A percentile compares a stretch with the other conserved stretches of the same genome.
Conservation (phyloP, 2,329 filamentous ascomycete species). For the Elsinoe arachidis region DNA sequence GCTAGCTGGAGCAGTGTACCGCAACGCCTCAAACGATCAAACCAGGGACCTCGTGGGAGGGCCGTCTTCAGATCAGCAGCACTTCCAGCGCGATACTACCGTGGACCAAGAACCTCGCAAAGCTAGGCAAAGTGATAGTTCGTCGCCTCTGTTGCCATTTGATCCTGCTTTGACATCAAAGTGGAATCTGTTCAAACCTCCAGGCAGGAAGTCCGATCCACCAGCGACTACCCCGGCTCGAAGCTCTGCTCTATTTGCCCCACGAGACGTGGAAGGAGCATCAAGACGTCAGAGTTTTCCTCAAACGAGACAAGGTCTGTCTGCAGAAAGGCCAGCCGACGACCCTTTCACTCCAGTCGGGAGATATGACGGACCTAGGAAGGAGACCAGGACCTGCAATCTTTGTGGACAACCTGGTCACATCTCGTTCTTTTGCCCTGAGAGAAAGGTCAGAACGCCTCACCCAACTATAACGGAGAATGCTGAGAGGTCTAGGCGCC, state of each 20-base stretch:
- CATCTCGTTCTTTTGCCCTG: conserved; percentile 11
- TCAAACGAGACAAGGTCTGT: neutral
- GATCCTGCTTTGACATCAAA: conserved; percentile 12
- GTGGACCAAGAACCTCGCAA: neutral
- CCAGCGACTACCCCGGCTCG: neutral
- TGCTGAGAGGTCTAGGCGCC: neutral
- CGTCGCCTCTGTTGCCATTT: conserved; percentile 3
- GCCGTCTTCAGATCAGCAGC: neutral
- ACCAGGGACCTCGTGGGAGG: neutral
- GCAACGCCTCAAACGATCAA: neutral
- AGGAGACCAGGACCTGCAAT: conserved; percentile 10
- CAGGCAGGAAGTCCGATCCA: neutral
- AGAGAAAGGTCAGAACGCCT: neutral
- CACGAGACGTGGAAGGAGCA: neutral
- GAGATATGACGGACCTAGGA: neutral
- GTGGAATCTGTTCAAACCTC: conserved; percentile 14
- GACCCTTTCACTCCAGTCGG: neutral
- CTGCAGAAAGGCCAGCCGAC: neutral
- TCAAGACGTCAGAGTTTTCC: neutral
- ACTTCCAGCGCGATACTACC: neutral
- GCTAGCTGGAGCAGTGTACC: neutral
- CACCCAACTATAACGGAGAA: neutral
- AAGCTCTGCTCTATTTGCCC: neutral
- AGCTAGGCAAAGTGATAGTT: neutral
- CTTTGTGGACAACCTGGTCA: conserved; percentile 14